Evolutionary conservation across 2,329 filamentous ascomycete species (phyloP).

Genomic region (Fusarium aywerte): DNA sequence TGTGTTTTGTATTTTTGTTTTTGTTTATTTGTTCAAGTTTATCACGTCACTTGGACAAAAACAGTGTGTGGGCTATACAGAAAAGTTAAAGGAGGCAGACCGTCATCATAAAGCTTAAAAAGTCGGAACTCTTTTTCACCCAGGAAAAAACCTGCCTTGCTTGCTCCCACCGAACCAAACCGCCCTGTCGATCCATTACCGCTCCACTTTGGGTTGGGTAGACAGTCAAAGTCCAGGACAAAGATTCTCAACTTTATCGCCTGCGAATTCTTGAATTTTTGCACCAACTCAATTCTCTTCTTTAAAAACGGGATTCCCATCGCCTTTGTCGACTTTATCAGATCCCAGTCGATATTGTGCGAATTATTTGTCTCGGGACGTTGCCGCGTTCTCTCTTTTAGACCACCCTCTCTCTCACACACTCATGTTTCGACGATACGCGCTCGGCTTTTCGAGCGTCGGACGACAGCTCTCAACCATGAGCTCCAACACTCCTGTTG

Average conservation of each 20-base stretch:
- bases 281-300: constrained; percentile 26
- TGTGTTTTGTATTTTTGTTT: not conserved
- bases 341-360: constrained; percentile 9
- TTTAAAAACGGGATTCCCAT: constrained; percentile 1
- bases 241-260: constrained; percentile 19
- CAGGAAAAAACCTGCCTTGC: constrained; percentile 16
- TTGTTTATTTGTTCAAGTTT: not conserved
- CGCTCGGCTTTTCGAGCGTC: constrained; percentile 65
- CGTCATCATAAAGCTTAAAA: constrained; percentile 27
- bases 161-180: constrained; percentile 17
- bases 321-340: constrained; percentile 19
- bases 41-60: constrained; percentile 25
- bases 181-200: constrained; percentile 42
- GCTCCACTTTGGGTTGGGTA: constrained; percentile 26
- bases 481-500: constrained; percentile 79
- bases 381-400: constrained; percentile 21
- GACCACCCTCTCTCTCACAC: constrained; percentile 33
- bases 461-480: constrained; percentile 62
- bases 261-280: constrained; percentile 8
- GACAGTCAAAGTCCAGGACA: constrained; percentile 1
- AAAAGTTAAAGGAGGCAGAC: constrained; percentile 23
- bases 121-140: constrained; percentile 10
- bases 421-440: constrained; percentile 60
- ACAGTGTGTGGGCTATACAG: too few relatives aligned
- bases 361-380: not conserved